phyloP scores from a whole-genome alignment of 441 rosid genomes.

The Gossypium davidsonii region DNA sequence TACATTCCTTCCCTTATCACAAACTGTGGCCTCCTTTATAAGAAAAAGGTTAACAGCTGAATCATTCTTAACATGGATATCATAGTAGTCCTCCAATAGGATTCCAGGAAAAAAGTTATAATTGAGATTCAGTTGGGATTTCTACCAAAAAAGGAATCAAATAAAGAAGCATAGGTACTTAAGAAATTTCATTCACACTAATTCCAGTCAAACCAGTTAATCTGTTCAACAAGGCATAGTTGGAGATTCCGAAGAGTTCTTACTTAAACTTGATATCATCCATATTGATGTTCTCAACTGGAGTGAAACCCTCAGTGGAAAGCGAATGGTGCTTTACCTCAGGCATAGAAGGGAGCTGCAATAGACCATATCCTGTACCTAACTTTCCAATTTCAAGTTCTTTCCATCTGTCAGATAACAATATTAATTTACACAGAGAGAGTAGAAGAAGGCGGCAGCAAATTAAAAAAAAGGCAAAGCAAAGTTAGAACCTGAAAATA shows the following conservation, averaged over 20 bases:
- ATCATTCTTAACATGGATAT: background rate
- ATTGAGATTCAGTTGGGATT: background rate
- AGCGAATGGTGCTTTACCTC: slow-evolving; percentile 74
- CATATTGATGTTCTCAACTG: slow-evolving; percentile 51
- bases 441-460: background rate
- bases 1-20: too few relatives aligned
- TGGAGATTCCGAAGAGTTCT: slow-evolving; percentile 19
- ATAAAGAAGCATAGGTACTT: background rate
- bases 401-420: slow-evolving; percentile 52
- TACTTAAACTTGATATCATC: slow-evolving; percentile 79
- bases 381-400: slow-evolving; percentile 82
- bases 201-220: too few relatives aligned
- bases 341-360: slow-evolving; percentile 75
- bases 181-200: background rate
- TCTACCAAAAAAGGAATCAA: background rate
- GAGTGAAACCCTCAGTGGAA: slow-evolving; percentile 60
- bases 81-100: background rate
- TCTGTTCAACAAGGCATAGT: background rate
- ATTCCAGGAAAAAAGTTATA: background rate
- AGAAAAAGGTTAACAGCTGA: background rate
- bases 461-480: background rate
- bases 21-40: too few relatives aligned
- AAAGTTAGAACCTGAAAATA: slow-evolving; percentile 53
- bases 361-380: slow-evolving; percentile 87
- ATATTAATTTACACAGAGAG: background rate